Base-by-base conservation (phyloP, 305 asterid species). In the Fraxinus greggii region DNA sequence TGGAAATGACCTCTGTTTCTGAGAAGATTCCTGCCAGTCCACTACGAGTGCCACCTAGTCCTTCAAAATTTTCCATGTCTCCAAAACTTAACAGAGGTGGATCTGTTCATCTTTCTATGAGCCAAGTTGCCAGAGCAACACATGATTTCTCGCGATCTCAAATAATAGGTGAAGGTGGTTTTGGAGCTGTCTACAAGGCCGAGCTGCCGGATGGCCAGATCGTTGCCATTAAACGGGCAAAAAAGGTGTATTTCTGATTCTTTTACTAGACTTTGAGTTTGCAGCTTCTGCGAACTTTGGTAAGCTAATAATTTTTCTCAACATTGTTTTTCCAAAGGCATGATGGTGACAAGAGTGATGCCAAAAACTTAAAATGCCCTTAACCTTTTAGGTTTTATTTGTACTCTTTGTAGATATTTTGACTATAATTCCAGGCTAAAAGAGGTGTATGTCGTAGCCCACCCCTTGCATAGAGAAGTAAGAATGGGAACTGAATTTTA, bases 141-240 rank as follows among this genome's bases (percentile, higher is more conserved):
- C 87, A 90, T 5, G 93, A 91, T 86, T 96, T 96, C 87, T 91
- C 99, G 23, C 81, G 89, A 36, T 82, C 97, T n/a, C 76, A 80
- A 67, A 84, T 77, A 83, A 90, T 96, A 32, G 99, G 99, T 75
- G 98, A 91, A 84, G 99, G 99, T 79, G 99, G 98, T 28, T 94
- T 94, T 69, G 99, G 99, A 86, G 85, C 84, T 32, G 99, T 96
- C 82, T 96, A 96, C 92, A 93, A 86, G 86, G 99, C 97, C 69
- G 91, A 86, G 82, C 92, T 96, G 75, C 87, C 96, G 67, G 95
- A 90, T 88, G 98, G 98, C 77, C 91, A 84, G 76, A 84, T 89
- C 26, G 98, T 96, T 85, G 98, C 98, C 84, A 88, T 96, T 80
- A 96, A 96, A 86, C 95, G 99, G 75, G 98, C 98, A 73, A 93